Evolutionary conservation across 2,329 filamentous ascomycete genomes (phyloP).

Genomic region (Trichophaea hybrida): DNA sequence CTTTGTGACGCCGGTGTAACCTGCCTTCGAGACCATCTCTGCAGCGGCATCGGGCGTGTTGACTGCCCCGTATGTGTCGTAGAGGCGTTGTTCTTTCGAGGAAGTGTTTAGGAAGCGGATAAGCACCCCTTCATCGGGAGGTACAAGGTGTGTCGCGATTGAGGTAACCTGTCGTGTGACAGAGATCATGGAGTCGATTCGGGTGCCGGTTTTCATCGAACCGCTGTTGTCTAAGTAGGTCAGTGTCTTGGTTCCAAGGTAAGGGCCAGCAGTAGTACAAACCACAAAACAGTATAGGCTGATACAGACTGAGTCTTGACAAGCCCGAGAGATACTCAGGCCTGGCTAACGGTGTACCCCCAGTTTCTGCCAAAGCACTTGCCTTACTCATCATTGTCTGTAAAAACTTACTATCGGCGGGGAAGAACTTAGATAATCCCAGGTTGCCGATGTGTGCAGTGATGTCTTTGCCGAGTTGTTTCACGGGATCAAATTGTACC

Average conservation of each 20-base stretch:
- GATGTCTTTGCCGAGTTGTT: neutral
- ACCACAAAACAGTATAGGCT: constrained; percentile 2
- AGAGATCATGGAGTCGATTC: constrained; percentile 1
- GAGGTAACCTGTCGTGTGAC: neutral
- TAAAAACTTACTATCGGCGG: neutral
- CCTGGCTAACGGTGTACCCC: neutral
- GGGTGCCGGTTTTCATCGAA: neutral
- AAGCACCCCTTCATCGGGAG: neutral
- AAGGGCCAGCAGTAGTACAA: neutral
- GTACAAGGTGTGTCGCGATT: neutral
- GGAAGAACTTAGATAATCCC: constrained; percentile 1
- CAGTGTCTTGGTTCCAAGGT: neutral
- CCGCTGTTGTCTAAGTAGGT: constrained; percentile 1
- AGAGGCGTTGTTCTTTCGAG: neutral
- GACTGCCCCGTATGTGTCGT: neutral
- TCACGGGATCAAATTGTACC: constrained; percentile 1
- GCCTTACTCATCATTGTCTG: neutral
- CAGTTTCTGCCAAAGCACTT: neutral
- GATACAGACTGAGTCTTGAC: neutral
- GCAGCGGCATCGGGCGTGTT: neutral
- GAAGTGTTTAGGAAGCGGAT: constrained; percentile 1
- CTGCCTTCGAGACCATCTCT: neutral
- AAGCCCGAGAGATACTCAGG: neutral
- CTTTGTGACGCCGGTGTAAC: neutral
- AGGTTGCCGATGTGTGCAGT: neutral